These are phyloP conservation scores for Ettlia oleoabundans DNA, from an alignment of 139 green algal genomes.

Conservation along the genomic window DNA sequence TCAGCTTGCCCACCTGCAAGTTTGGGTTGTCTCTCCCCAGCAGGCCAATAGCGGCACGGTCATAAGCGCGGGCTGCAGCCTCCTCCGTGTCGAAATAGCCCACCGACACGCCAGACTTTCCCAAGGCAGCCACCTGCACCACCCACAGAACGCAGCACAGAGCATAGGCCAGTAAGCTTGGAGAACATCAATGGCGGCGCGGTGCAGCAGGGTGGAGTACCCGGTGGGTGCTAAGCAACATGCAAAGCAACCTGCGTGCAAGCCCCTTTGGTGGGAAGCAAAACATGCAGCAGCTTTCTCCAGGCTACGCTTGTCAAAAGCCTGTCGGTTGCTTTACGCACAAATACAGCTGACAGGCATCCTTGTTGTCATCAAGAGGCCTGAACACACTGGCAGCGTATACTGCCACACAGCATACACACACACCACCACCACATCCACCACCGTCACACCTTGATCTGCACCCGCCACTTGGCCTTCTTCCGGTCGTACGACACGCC, in stretches of 20 bases:
- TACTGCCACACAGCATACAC: background rate
- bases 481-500: constrained; percentile 81
- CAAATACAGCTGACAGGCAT: too few species aligned
- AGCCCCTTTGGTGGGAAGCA: background rate
- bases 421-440: too few species aligned
- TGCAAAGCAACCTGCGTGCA: too few species aligned
- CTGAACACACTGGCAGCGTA: background rate
- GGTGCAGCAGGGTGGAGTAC: too few species aligned
- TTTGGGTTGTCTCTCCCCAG: constrained; percentile 62
- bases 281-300: too few species aligned
- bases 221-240: too few species aligned
- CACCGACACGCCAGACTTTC: constrained; percentile 72
- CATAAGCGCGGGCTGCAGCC: constrained; percentile 64
- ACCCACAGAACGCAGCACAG: too few species aligned
- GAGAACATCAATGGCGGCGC: too few species aligned
- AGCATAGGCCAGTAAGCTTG: too few species aligned
- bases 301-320: too few species aligned
- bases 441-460: constrained; percentile 71
- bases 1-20: constrained; percentile 35
- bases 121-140: constrained; percentile 67
- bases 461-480: constrained; percentile 81
- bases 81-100: constrained; percentile 75
- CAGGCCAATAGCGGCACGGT: constrained; percentile 75
- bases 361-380: too few species aligned
- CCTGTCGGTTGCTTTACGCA: too few species aligned